Evolutionary conservation across 768 basidiomycete species (phyloP), one percentile per base, ranked within the genome.

Genomic region (Boletus rubescentipes): DNA sequence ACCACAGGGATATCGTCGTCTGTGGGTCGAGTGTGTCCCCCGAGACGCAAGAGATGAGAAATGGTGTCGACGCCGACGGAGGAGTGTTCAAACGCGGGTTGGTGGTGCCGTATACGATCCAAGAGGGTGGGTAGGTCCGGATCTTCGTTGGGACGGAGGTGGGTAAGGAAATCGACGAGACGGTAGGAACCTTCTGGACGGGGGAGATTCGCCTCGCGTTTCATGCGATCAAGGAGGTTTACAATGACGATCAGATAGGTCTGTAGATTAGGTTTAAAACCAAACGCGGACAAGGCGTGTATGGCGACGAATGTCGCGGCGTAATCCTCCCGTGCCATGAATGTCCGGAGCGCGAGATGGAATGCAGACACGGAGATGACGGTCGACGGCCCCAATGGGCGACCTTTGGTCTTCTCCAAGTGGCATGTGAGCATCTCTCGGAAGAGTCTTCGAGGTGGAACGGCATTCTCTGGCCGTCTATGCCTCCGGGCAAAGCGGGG

Each of bases 281-380:
- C 62, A 32, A 73, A 64, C 0, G 54, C 45, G 15, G 43, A 36
- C 50, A 75, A 70, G 9, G 72, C 57, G 21, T 65, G 67, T 9
- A 84, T 52, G 16, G 67, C 67, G 42, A 78, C 61, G 55, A 73
- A 73, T 1, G 79, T 80, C 1, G 72, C 82, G 11, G 77, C 64
- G 53, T 80, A 83, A 65, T 84, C 83, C 3, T 68, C 66, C 10
- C 66, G 60, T 0, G 62, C 63, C 49, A 84, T 63, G 57, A 81
- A 79, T 0, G 74, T 67, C n/a, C 74, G 73, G 5, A 84, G 67
- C 1, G 75, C 73, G 26, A 72, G 59, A 57, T 75, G 75, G 35
- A 83, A 61, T 2, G 78, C 65, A 31, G 66, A 72, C 0, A 69
- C 66, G 16, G 65, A 69, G 14, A 73, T 42, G 9, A 69, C 49